phyloP scores from a whole-genome alignment of 306 rosid species.

The Vigna hirtella region DNA sequence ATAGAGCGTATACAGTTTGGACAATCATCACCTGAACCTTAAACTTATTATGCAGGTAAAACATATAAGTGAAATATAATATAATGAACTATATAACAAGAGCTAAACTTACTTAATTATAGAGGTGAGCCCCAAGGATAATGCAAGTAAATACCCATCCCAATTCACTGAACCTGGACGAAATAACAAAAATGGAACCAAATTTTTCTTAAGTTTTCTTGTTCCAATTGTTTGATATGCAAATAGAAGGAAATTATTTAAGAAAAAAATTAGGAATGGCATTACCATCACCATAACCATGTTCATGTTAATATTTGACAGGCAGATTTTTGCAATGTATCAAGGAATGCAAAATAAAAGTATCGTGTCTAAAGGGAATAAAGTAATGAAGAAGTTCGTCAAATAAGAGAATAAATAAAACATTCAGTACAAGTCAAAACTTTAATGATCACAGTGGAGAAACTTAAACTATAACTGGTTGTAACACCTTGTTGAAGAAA shows the following conservation, averaged over 20 bases:
- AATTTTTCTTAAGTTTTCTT: constrained; percentile 1
- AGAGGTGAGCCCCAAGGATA: constrained; percentile 86
- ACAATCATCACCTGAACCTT: not conserved
- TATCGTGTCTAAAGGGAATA: not conserved
- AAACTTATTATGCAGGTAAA: not conserved
- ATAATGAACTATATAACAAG: constrained; percentile 20
- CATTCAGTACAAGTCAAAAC: constrained; percentile 17
- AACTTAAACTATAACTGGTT: constrained; percentile 41
- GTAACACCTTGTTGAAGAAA: constrained; percentile 86
- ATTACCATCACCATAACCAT: not conserved
- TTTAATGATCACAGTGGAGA: constrained; percentile 35
- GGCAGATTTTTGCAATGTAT: not conserved
- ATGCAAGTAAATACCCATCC: constrained; percentile 86
- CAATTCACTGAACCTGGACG: constrained; percentile 66
- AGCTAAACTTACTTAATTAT: constrained; percentile 70
- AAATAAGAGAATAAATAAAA: constrained; percentile 34
- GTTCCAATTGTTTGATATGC: constrained; percentile 28
- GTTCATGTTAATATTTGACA: constrained; percentile 16
- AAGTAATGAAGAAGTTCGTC: constrained; percentile 20
- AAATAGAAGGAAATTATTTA: not conserved
- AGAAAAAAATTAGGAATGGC: not conserved
- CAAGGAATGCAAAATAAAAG: constrained; percentile 31
- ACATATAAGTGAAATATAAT: not conserved
- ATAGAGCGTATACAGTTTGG: not conserved
- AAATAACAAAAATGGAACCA: constrained; percentile 28